Base-by-base conservation (phyloP, 2,329 filamentous ascomycete genomes). In the Ascomycota sp. region DNA sequence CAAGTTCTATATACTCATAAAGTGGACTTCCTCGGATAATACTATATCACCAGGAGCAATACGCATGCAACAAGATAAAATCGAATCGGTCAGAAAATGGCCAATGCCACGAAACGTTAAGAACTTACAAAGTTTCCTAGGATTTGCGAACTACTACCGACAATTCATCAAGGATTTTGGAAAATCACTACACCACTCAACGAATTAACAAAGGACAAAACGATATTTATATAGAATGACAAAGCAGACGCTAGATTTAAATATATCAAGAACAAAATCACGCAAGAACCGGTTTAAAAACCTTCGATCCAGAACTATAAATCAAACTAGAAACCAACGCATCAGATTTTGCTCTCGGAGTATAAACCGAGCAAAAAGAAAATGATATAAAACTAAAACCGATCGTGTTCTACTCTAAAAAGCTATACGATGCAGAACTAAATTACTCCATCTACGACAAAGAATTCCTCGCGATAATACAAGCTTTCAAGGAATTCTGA, bases 361-460 rank as follows among this genome's bases (percentile, higher is more conserved):
- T 8, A 19, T 26, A 33, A 30, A 32, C 37, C 13, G 20, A 12
- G 30, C 31, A 39, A 33, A 6, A n/a, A 35, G 23, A 37, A 28
- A 31, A 37, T 4, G 29, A 36, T 13, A 21, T 7, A 10, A 38
- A 30, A 24, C 11, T 41, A 31, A 26, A 33, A 9, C 24, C 17
- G 12, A 37, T 38, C 29, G 19, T 10, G 13, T 37, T 38, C 25
- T 37, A 33, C 17, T 43, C 27, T 10, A 39, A 40, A 8, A 30
- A 30, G 13, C 22, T 30, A 30, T 15, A 19, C 7, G 15, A 11
- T 5, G 15, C 7, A 4, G 21, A 44, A 34, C 23, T 42, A 23
- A 44, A 45, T 9, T 44, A 45, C 21, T 12, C 22, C 17, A 41
- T 42, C 8, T 38, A 43, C 27, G 30, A 43, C 29, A 41, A 43